These are phyloP conservation scores for Yamadazyma pseudoaaseri DNA, from an alignment of 1,139 yeast genomes.

Conservation along the genomic window DNA sequence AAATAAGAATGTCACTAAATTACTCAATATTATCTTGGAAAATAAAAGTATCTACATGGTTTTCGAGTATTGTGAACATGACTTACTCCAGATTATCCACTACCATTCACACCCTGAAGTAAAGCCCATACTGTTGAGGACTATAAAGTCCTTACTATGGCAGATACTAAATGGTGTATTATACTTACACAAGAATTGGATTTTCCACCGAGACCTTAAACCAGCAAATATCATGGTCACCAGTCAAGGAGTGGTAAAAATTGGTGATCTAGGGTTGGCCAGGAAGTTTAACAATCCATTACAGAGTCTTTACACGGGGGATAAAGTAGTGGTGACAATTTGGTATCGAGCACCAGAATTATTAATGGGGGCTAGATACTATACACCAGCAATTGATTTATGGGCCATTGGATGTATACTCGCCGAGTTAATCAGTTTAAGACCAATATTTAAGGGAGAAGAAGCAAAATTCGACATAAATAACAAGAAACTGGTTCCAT, in stretches of 20 bases:
- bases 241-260: constrained; percentile 82
- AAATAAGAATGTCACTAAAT: constrained; percentile 74
- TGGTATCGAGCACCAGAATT: constrained; percentile 98
- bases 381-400: constrained; percentile 89
- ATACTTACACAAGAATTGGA: constrained; percentile 92
- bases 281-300: constrained; percentile 85
- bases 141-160: constrained; percentile 83
- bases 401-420: constrained; percentile 98
- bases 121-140: constrained; percentile 71
- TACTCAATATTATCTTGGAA: constrained; percentile 85
- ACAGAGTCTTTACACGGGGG: constrained; percentile 89
- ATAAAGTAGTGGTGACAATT: constrained; percentile 95
- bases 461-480: constrained; percentile 86
- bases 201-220: constrained; percentile 89
- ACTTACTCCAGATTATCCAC: constrained; percentile 87
- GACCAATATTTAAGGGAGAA: constrained; percentile 97
- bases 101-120: constrained; percentile 89
- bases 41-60: constrained; percentile 92
- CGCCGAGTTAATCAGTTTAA: constrained; percentile 81
- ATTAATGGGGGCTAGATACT: constrained; percentile 86
- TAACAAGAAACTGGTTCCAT: constrained; percentile 87
- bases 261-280: constrained; percentile 95
- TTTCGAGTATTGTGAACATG: constrained; percentile 95
- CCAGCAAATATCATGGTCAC: constrained; percentile 99
- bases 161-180: constrained; percentile 91